A percentile compares a stretch with the other conserved stretches of the same genome.
These are phyloP conservation scores for Trypanosoma cruzi DNA, from an alignment of 208 protist species.

Conservation along the genomic window DNA sequence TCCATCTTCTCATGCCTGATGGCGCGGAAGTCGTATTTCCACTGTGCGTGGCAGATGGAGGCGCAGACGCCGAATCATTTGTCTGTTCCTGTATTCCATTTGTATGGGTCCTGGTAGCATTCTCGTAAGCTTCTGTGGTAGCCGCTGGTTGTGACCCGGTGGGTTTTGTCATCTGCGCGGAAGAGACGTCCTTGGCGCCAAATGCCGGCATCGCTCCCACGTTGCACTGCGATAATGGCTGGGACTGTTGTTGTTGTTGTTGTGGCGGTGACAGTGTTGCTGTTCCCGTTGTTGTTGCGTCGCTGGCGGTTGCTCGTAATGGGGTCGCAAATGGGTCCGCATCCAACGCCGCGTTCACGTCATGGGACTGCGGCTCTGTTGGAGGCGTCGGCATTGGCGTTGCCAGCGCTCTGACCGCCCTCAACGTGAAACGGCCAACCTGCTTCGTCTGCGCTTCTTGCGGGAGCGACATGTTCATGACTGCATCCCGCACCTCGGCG, in stretches of 20 bases:
- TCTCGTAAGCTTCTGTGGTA: background rate
- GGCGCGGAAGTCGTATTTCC: background rate
- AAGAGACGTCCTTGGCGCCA: background rate
- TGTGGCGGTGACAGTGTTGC: background rate
- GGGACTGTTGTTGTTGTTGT: background rate
- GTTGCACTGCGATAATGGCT: background rate
- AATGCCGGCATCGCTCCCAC: background rate
- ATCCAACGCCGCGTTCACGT: slow-evolving; percentile 24
- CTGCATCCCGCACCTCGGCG: slow-evolving; percentile 50
- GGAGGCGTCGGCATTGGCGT: background rate
- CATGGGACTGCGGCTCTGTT: slow-evolving; percentile 2
- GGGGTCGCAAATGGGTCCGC: slow-evolving; percentile 23
- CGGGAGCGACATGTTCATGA: slow-evolving; percentile 63
- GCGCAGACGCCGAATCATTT: slow-evolving; percentile 4
- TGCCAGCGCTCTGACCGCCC: slow-evolving; percentile 19
- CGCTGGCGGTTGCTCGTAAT: background rate
- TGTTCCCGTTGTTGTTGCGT: background rate
- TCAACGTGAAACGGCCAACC: slow-evolving; percentile 43
- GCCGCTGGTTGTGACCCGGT: background rate
- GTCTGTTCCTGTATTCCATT: background rate
- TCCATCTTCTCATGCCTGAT: background rate
- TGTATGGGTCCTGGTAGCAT: background rate
- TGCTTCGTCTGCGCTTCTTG: slow-evolving; percentile 23
- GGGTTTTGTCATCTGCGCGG: background rate
- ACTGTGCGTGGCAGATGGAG: background rate